A percentile compares a stretch with the other conserved stretches of the same genome.
These are phyloP conservation scores for Linanthus parryae DNA, from an alignment of 148 eudicot species.

Conservation along the genomic window DNA sequence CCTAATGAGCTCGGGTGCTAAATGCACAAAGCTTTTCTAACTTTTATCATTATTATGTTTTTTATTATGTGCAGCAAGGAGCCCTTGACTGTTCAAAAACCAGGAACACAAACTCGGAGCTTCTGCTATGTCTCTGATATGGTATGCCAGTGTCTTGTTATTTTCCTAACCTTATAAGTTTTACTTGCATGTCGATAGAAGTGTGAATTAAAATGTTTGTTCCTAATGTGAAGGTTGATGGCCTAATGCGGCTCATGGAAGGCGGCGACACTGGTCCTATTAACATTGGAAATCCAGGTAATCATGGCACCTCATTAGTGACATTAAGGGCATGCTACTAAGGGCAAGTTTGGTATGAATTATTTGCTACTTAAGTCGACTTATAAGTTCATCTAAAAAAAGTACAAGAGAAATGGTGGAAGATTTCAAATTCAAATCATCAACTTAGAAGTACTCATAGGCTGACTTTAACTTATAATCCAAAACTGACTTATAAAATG, in stretches of 20 bases:
- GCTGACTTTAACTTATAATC: too few relatives aligned
- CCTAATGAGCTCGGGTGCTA: too few relatives aligned
- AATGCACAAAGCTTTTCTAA: too few relatives aligned
- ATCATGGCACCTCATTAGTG: too few relatives aligned
- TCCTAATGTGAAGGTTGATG: constrained; percentile 59
- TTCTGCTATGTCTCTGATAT: constrained; percentile 93
- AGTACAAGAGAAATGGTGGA: too few relatives aligned
- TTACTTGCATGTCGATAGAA: neutral
- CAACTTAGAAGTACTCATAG: too few relatives aligned
- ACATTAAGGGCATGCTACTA: too few relatives aligned
- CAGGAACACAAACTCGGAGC: constrained; percentile 94
- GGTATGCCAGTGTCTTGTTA: constrained; percentile 32
- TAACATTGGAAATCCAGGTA: constrained; percentile 97
- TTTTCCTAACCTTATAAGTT: neutral
- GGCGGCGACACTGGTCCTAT: constrained; percentile 92
- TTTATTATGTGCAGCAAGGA: constrained; percentile 44
- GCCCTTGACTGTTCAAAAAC: constrained; percentile 86
- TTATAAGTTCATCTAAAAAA: too few relatives aligned
- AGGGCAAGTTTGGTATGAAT: too few relatives aligned
- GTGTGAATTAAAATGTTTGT: neutral
- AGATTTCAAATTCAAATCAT: neutral
- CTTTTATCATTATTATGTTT: constrained; percentile 6
- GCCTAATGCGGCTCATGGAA: constrained; percentile 95
- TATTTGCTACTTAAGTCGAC: too few relatives aligned
- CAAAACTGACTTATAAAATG: too few relatives aligned